Conservation (phyloP, 768 basidiomycete genomes). For the Strobilomyces echinocephalus region DNA sequence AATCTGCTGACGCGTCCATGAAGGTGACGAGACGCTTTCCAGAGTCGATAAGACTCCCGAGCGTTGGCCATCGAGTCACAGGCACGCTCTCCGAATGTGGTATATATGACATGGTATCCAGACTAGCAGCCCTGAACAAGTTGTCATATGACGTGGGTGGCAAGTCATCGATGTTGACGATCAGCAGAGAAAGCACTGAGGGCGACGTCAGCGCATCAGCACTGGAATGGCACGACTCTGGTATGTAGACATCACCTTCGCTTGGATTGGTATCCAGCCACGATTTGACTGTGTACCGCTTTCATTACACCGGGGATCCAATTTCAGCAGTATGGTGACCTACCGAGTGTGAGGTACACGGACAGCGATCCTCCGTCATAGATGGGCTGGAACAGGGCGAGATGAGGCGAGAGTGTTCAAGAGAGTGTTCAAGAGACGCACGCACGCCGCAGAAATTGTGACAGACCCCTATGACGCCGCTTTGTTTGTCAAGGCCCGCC, state of each 20-base stretch:
- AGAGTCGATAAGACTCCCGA: slow-evolving; percentile 72
- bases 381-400: slow-evolving; percentile 39
- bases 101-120: slow-evolving; percentile 70
- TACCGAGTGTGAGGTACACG: slow-evolving; percentile 68
- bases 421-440: slow-evolving; percentile 3
- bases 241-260: slow-evolving; percentile 49
- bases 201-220: background rate
- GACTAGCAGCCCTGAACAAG: slow-evolving; percentile 66
- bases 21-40: slow-evolving; percentile 80
- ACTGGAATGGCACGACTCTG: background rate
- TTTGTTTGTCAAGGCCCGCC: slow-evolving; percentile 68
- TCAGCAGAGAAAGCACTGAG: slow-evolving; percentile 79
- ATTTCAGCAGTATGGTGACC: slow-evolving; percentile 8
- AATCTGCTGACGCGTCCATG: slow-evolving; percentile 75
- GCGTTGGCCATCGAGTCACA: slow-evolving; percentile 74
- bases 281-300: slow-evolving; percentile 50
- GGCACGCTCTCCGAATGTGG: slow-evolving; percentile 62
- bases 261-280: slow-evolving; percentile 88
- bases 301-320: background rate
- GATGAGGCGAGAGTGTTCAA: background rate
- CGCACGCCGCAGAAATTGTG: slow-evolving; percentile 74
- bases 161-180: slow-evolving; percentile 81
- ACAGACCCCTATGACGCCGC: slow-evolving; percentile 68
- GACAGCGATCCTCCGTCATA: slow-evolving; percentile 69
- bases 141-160: slow-evolving; percentile 53